phyloP scores from a whole-genome alignment of 805 yeast genomes.

The Barnettozyma salicaria region DNA sequence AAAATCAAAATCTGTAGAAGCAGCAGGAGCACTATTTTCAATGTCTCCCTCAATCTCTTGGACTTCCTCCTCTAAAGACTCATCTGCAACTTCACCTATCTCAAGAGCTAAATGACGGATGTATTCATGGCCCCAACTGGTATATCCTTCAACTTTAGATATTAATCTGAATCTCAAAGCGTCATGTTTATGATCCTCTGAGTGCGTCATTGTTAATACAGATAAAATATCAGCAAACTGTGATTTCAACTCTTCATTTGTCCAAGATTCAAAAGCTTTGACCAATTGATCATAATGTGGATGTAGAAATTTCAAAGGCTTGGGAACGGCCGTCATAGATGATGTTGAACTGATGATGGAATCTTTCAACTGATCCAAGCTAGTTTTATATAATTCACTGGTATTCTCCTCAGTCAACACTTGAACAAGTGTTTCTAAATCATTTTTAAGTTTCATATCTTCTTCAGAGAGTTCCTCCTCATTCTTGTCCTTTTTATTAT shows the following conservation, averaged over 20 bases:
- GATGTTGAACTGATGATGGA: conserved; percentile 89
- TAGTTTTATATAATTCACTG: conserved; percentile 40
- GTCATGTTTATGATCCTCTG: conserved; percentile 74
- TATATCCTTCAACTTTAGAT: conserved; percentile 50
- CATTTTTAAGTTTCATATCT: conserved; percentile 80
- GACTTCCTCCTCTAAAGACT: conserved; percentile 37
- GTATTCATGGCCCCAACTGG: conserved; percentile 98
- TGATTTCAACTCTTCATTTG: conserved; percentile 38
- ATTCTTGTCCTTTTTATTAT: conserved; percentile 21
- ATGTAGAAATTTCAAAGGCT: conserved; percentile 91
- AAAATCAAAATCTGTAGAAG: conserved; percentile 24
- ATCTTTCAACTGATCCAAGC: conserved; percentile 66
- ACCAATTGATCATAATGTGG: conserved; percentile 75
- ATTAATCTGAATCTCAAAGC: conserved; percentile 73
- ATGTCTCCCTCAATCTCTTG: conserved; percentile 16
- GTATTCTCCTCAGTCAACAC: conserved; percentile 52
- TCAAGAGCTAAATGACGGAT: conserved; percentile 93
- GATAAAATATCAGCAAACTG: conserved; percentile 84
- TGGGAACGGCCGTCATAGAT: conserved; percentile 99
- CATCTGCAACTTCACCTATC: conserved; percentile 82
- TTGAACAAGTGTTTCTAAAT: conserved; percentile 82
- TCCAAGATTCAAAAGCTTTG: conserved; percentile 64
- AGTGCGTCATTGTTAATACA: conserved; percentile 90
- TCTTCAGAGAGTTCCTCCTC: conserved; percentile 92
- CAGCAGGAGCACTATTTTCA: conserved; percentile 4